Evolutionary conservation across 2,329 filamentous ascomycete genomes (phyloP), one percentile per base, ranked within the genome.

Genomic region (Aureobasidium sp.): DNA sequence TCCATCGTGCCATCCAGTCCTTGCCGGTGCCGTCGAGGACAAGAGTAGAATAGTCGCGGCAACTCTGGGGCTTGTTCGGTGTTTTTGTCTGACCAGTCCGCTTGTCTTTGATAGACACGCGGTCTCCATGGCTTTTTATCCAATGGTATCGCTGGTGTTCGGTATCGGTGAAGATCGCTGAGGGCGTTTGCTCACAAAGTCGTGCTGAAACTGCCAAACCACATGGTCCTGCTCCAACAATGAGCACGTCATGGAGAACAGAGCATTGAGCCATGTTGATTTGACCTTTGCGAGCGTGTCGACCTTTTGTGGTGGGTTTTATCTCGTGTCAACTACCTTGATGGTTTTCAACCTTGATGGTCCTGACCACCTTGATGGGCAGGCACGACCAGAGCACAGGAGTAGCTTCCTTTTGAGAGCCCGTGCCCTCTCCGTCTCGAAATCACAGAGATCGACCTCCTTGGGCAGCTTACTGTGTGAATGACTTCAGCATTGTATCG

Each of bases 61-160:
- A 56, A 52, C 64, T 5, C 62, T 3, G 59, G 67, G 48, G 31
- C 11, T 45, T 22, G 11, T 74, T 75, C 61, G 74, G 66, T 55
- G 71, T 69, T 64, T 74, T 69, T n/a, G 73, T 70, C 25, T 76
- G 62, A 0, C 78, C 79, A 5, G 72, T 81, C 64, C 74, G 77
- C 63, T 76, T 75, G 65, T 79, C 78, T 68, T 84, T 86, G 64
- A 87, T 77, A 8, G 79, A 79, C 72, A 85, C 83, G 34, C 83
- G 82, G 31, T 79, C 79, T 31, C 81, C 81, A 69, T 90, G 83
- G 62, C 85, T 87, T 62, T 81, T 81, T 62, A 91, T 86, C 87
- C 88, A 91, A 72, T 89, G 85, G 71, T 89, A 93, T n/a, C 89
- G 81, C 45, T 87, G 84, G 69, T 93, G 89, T 69, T 93, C 90